Evolutionary conservation across 345 rosid genomes (phyloP), one percentile per base, ranked within the genome.

Genomic region (Bruguiera gymnorhiza): DNA sequence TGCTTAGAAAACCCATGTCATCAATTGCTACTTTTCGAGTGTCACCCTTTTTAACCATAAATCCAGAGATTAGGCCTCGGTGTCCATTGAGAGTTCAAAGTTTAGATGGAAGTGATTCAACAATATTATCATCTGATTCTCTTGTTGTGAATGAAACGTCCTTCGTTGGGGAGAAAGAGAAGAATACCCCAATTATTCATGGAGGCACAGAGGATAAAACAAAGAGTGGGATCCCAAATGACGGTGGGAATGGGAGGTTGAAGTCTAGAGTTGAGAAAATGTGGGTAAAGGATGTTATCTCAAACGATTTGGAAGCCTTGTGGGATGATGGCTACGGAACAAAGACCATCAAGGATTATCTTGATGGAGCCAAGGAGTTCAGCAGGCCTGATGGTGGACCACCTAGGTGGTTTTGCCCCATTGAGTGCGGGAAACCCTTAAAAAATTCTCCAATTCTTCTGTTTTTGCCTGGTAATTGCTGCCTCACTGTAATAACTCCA

Each of bases 311-410:
- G 81, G 84, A 84, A 70, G 62, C 76, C 59, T 75, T 87, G 58
- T 92, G 97, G 97, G 88, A 92, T 73, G 94, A 92, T 86, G 96
- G 91, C 15, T 89, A 84, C 63, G 86, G 91, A 32, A 75, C 83
- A 11, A 76, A 39, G 27, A 81, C 80, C n/a, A 80, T 89, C 1
- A 87, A 86, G 75, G 89, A 92, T 82, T 89, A 79, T 78, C 79
- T 88, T 52, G 81, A 81, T 5, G 86, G 37, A 21, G 75, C 89
- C 5, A 81, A 59, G 72, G 88, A 83, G 76, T 75, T 92, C 20
- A 73, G 85, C 67, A 88, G 73, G 73, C 75, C 80, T 9, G 94
- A 88, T 43, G 88, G 90, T 23, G 97, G 97, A 50, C 87, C 89
- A 27, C 94, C 91, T 9, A 77, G 88, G 73, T 92, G 94, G 98